phyloP scores from a whole-genome alignment of 495 filamentous ascomycete genomes.

The Trichoderma gamsii region DNA sequence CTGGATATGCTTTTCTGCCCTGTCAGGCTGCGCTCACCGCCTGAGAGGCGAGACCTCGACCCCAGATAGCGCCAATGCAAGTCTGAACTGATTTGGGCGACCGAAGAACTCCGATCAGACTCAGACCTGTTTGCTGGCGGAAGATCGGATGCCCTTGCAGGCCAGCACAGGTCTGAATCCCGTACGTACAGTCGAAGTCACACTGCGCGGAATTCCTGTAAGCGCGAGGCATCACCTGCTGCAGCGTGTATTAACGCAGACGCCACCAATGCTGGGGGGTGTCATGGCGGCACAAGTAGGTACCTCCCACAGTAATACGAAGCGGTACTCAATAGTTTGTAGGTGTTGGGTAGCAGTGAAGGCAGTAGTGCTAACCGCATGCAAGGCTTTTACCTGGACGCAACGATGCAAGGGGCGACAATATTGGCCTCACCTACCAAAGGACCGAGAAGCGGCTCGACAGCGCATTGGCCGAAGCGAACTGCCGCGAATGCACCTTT shows the following conservation, averaged over 20 bases:
- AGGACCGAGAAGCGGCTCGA: background rate
- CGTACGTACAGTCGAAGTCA: background rate
- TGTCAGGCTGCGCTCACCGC: background rate
- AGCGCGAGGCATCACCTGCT: background rate
- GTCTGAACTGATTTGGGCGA: background rate
- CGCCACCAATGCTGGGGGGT: background rate
- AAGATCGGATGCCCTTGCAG: background rate
- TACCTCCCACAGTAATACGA: too few relatives aligned
- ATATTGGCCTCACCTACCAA: background rate
- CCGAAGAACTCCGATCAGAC: background rate
- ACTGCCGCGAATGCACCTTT: too few relatives aligned
- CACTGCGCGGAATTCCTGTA: background rate
- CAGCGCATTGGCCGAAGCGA: background rate
- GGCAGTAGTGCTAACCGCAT: background rate
- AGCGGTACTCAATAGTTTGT: background rate
- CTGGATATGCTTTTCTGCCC: background rate
- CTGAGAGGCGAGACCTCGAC: background rate
- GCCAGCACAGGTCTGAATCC: background rate
- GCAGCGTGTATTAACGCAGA: background rate
- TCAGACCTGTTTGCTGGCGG: background rate
- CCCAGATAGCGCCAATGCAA: conserved; percentile 1
- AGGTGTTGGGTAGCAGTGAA: background rate
- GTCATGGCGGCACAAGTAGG: background rate
- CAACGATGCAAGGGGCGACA: background rate
- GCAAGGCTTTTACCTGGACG: background rate